Evolutionary conservation across 2,329 filamentous ascomycete species (phyloP).

Genomic region (Fusarium sp.): DNA sequence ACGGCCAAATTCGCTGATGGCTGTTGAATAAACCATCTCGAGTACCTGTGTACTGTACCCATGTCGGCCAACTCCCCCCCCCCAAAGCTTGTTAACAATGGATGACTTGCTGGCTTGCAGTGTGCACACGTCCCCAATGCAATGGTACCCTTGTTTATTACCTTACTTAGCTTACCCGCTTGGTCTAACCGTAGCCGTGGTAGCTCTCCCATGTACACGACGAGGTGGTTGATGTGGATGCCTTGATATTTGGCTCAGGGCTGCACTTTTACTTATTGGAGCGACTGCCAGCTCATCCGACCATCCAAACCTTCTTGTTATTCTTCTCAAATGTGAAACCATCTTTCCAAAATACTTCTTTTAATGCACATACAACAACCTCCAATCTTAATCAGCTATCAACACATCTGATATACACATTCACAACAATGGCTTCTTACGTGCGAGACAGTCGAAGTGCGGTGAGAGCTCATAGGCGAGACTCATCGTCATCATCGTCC

Average conservation of each 20-base stretch:
- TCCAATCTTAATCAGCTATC: conserved; percentile 5
- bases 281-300: conserved; percentile 34
- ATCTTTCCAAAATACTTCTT: conserved; percentile 22
- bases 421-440: conserved; percentile 45
- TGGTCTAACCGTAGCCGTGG: conserved; percentile 36
- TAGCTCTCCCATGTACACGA: conserved; percentile 33
- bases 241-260: conserved; percentile 35
- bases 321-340: conserved; percentile 37
- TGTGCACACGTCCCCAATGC: conserved; percentile 14
- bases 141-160: conserved; percentile 31
- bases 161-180: conserved; percentile 37
- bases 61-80: conserved; percentile 21
- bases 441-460: conserved; percentile 46
- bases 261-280: conserved; percentile 38
- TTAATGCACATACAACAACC: conserved; percentile 18
- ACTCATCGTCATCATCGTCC: conserved; percentile 45
- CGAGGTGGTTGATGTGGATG: conserved; percentile 40
- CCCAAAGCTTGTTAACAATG: conserved; percentile 35
- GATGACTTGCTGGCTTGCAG: conserved; percentile 29
- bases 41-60: conserved; percentile 19
- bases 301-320: conserved; percentile 20
- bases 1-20: conserved; percentile 10
- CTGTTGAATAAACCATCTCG: conserved; percentile 13
- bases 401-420: conserved; percentile 4
- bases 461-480: conserved; percentile 46